Conservation (phyloP, 768 basidiomycete species). For the Holtermannia corniformis region DNA sequence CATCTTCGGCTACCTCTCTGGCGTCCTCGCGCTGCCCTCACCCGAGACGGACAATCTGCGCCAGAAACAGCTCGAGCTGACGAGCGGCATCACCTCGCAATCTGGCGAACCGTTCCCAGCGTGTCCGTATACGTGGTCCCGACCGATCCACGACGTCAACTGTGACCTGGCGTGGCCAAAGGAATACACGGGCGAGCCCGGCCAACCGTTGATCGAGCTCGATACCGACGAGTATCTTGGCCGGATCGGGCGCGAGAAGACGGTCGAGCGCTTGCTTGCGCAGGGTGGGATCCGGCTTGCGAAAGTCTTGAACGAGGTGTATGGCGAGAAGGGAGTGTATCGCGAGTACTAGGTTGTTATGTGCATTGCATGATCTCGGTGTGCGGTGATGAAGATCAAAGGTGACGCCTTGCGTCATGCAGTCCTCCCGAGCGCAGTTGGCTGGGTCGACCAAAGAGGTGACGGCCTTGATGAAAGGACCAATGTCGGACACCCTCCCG, state of each 20-base stretch:
- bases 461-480: too few species aligned
- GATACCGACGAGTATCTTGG: conserved; percentile 74
- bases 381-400: too few species aligned
- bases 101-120: conserved; percentile 45
- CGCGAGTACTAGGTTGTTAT: conserved; percentile 13
- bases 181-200: conserved; percentile 50
- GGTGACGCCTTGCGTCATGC: too few species aligned
- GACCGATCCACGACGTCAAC: conserved; percentile 63
- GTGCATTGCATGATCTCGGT: too few species aligned
- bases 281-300: conserved; percentile 78
- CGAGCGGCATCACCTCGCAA: conserved; percentile 4
- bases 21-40: conserved; percentile 8
- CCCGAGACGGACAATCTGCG: conserved; percentile 16
- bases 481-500: too few species aligned
- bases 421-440: too few species aligned
- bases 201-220: conserved; percentile 54
- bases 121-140: conserved; percentile 73
- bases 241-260: conserved; percentile 54
- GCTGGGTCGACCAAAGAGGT: too few species aligned
- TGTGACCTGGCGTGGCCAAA: conserved; percentile 74
- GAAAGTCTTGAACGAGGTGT: conserved; percentile 67
- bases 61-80: conserved; percentile 2
- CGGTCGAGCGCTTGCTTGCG: conserved; percentile 72
- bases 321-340: conserved; percentile 15
- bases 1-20: conserved; percentile 2